Percentiles rank a stretch among this genome's conserved stretches.
Conservation (phyloP, 768 basidiomycete species). For the Pisolithus microcarpus region DNA sequence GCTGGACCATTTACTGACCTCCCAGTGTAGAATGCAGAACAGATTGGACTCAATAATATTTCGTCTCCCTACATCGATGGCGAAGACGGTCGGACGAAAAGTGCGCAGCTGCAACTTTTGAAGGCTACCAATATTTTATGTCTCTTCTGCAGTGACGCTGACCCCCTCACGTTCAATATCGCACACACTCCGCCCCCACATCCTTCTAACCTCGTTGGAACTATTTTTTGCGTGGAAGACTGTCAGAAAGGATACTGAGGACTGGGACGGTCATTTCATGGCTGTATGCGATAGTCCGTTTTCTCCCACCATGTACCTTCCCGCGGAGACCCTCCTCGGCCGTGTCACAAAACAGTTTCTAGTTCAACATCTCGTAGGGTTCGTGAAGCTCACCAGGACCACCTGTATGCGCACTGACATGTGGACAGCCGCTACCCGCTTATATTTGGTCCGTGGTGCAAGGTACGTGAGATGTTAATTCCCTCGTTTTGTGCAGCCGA, state of each 20-base stretch:
- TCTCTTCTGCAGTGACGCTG: constrained; percentile 30
- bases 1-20: constrained; percentile 8
- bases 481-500: constrained; percentile 1
- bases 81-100: constrained; percentile 34
- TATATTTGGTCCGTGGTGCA: constrained; percentile 64
- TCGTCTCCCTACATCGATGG: constrained; percentile 47
- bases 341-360: constrained; percentile 48
- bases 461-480: constrained; percentile 35
- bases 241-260: constrained; percentile 1
- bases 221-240: constrained; percentile 37
- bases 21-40: constrained; percentile 45
- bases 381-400: constrained; percentile 11
- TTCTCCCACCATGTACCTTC: constrained; percentile 45
- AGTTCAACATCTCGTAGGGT: constrained; percentile 55
- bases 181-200: constrained; percentile 18
- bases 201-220: constrained; percentile 31
- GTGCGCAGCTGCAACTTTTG: constrained; percentile 23
- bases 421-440: constrained; percentile 61
- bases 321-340: constrained; percentile 46
- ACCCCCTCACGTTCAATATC: constrained; percentile 32
- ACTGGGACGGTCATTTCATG: constrained; percentile 25
- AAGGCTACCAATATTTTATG: constrained; percentile 5
- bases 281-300: constrained; percentile 42
- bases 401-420: constrained; percentile 8
- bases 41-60: constrained; percentile 51